Conservation (phyloP, 345 rosid species). For the Erysimum cheiranthoides region DNA sequence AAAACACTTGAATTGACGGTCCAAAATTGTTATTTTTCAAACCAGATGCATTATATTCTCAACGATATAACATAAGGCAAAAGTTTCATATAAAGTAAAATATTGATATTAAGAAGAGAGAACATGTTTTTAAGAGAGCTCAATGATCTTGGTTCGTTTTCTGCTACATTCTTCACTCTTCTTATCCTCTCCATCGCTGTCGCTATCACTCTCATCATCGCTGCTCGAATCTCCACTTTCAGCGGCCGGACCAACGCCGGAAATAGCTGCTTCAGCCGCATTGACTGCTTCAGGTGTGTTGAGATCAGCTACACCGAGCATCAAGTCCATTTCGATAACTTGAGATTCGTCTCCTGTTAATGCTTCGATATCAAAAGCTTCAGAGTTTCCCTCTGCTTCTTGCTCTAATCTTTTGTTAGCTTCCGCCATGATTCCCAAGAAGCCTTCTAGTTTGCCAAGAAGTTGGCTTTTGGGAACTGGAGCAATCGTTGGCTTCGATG, state of each 20-base stretch:
- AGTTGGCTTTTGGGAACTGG: conserved; percentile 70
- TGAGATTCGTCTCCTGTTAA: conserved; percentile 71
- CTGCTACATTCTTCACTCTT: conserved; percentile 26
- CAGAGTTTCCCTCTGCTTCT: conserved; percentile 66
- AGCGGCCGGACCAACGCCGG: conserved; percentile 41
- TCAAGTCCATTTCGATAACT: conserved; percentile 88
- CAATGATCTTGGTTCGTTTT: conserved; percentile 37
- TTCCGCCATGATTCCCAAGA: conserved; percentile 72
- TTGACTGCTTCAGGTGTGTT: conserved; percentile 79
- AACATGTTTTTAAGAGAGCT: conserved; percentile 24
- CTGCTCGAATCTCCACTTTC: conserved; percentile 52
- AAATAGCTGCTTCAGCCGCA: conserved; percentile 84
- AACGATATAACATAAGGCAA: conserved; percentile 15
- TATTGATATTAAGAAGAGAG: conserved; percentile 7
- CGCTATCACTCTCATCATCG: conserved; percentile 36
- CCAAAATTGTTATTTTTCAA: background rate
- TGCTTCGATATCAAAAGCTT: conserved; percentile 68
- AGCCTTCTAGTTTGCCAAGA: conserved; percentile 73
- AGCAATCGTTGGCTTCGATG: conserved; percentile 51
- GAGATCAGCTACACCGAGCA: conserved; percentile 93
- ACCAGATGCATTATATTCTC: conserved; percentile 14
- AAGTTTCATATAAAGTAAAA: background rate
- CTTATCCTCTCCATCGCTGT: background rate
- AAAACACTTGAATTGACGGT: background rate
- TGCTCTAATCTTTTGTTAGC: conserved; percentile 66